Evolutionary conservation across 495 filamentous ascomycete genomes (phyloP).

Genomic region (Amphirosellinia nigrospora): DNA sequence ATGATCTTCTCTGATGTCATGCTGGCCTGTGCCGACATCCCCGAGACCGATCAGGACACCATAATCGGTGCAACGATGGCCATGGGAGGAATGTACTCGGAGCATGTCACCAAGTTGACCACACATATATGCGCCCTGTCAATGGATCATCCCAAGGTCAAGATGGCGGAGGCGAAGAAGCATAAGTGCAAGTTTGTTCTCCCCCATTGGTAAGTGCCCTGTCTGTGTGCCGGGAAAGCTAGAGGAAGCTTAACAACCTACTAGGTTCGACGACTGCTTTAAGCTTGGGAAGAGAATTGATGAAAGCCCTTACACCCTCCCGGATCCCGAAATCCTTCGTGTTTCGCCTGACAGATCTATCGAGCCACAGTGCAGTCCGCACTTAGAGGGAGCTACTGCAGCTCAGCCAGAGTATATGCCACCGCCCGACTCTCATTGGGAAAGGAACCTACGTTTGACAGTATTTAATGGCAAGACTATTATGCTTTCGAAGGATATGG

Average conservation of each 20-base stretch:
- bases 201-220: conserved; percentile 79
- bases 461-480: conserved; percentile 72
- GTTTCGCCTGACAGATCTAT: conserved; percentile 60
- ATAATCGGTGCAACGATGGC: conserved; percentile 90
- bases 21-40: conserved; percentile 78
- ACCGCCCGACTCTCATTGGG: conserved; percentile 46
- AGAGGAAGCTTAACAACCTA: conserved; percentile 33
- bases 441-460: conserved; percentile 45
- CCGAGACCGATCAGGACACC: conserved; percentile 86
- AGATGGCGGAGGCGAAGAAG: conserved; percentile 64
- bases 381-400: conserved; percentile 76
- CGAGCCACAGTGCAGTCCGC: conserved; percentile 58
- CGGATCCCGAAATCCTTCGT: conserved; percentile 79
- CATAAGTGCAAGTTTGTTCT: conserved; percentile 82
- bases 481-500: conserved; percentile 73
- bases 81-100: conserved; percentile 81
- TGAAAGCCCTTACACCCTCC: conserved; percentile 85
- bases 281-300: conserved; percentile 87
- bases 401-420: conserved; percentile 62
- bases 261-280: conserved; percentile 94
- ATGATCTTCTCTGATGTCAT: conserved; percentile 87
- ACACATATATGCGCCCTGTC: conserved; percentile 91
- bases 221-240: not conserved
- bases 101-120: conserved; percentile 68
- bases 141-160: conserved; percentile 73